Evolutionary conservation across 805 yeast species (phyloP).

Genomic region (Brettanomyces sp.): DNA sequence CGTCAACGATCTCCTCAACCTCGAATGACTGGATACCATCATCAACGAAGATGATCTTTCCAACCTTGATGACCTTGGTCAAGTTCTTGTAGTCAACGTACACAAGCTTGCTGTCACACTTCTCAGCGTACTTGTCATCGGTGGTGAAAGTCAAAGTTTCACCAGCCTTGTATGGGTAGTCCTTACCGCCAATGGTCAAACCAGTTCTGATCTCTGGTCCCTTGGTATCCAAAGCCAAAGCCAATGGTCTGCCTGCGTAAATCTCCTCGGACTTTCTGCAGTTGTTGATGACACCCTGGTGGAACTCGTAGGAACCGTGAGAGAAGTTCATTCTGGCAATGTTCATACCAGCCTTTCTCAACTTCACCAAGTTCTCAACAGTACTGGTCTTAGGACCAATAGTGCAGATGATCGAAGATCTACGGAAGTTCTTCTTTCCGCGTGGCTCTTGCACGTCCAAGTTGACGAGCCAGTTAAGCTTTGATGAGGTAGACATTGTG

Average conservation of each 20-base stretch:
- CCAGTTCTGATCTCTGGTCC: slow-evolving; percentile 99
- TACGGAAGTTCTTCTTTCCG: slow-evolving; percentile 68
- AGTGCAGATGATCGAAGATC: slow-evolving; percentile 96
- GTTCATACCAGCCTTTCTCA: slow-evolving; percentile 96
- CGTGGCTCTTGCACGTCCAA: slow-evolving; percentile 66
- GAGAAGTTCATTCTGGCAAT: slow-evolving; percentile 98
- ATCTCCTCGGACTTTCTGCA: slow-evolving; percentile 88
- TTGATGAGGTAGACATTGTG: slow-evolving; percentile 24
- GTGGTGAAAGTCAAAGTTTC: slow-evolving; percentile 93
- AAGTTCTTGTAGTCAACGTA: slow-evolving; percentile 92
- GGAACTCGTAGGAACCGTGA: slow-evolving; percentile 97
- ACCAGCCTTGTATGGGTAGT: slow-evolving; percentile 73
- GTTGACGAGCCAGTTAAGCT: slow-evolving; percentile 74
- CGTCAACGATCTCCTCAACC: slow-evolving; percentile 78
- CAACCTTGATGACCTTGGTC: slow-evolving; percentile 82
- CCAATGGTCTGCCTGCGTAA: slow-evolving; percentile 93
- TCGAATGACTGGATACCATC: slow-evolving; percentile 97
- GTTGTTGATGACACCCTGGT: slow-evolving; percentile 92
- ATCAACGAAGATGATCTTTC: slow-evolving; percentile 89
- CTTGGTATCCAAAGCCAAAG: slow-evolving; percentile 97
- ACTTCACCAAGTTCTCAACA: slow-evolving; percentile 71
- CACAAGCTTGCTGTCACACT: slow-evolving; percentile 75
- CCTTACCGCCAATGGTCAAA: slow-evolving; percentile 71
- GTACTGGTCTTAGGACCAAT: slow-evolving; percentile 97
- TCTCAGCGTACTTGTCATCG: slow-evolving; percentile 64